Evolutionary conservation across 2,329 filamentous ascomycete species (phyloP).

Genomic region (Decorospora gaudefroyi): DNA sequence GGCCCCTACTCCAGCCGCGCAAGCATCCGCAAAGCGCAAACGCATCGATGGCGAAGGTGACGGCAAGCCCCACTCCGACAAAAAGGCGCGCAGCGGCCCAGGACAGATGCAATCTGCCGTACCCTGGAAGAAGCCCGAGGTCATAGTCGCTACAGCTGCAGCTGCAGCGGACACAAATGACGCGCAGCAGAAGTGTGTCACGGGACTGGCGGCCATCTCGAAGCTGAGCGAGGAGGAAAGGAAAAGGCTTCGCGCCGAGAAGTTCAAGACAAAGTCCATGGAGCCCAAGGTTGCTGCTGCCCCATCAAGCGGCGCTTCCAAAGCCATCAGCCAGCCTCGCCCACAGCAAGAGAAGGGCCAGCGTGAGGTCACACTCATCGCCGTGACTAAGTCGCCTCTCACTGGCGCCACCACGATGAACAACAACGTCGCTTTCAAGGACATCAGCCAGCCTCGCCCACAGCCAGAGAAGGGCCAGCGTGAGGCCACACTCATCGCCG

Average conservation of each 20-base stretch:
- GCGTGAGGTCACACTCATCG: background rate
- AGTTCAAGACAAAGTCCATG: background rate
- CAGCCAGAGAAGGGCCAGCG: background rate
- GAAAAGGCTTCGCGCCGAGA: background rate
- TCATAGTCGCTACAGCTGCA: background rate
- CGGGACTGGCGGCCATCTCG: background rate
- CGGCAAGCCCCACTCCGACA: background rate
- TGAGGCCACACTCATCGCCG: background rate
- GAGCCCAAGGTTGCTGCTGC: background rate
- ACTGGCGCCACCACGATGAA: no score
- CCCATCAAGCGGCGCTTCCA: background rate
- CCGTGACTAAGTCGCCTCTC: no score
- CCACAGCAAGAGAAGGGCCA: background rate
- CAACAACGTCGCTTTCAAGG: background rate
- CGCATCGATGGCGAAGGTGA: slow-evolving; percentile 1
- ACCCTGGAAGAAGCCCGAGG: background rate
- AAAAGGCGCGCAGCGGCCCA: background rate
- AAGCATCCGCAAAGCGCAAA: slow-evolving; percentile 1
- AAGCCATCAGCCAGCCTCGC: background rate
- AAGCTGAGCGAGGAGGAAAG: slow-evolving; percentile 4
- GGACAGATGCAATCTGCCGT: background rate
- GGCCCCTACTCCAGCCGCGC: background rate
- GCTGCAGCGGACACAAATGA: background rate
- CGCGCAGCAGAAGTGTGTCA: background rate
- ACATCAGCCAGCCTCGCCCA: background rate